Evolutionary conservation across 768 basidiomycete species (phyloP).

Genomic region (Crassisporium funariophilum): DNA sequence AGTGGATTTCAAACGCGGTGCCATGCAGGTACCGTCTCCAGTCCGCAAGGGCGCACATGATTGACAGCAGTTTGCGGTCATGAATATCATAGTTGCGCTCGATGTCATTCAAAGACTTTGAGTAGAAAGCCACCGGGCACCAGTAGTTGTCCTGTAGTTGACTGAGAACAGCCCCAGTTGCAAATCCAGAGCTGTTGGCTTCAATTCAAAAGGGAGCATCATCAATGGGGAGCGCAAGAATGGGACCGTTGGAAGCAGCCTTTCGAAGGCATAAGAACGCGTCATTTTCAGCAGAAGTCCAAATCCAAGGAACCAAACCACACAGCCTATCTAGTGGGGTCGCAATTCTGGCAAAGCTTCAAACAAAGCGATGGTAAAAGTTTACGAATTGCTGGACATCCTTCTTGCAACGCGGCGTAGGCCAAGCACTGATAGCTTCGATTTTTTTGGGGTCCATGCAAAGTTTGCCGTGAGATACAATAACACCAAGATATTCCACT

Average conservation of each 20-base stretch:
- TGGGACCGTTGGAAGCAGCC: slow-evolving; percentile 12
- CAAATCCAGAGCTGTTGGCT: slow-evolving; percentile 41
- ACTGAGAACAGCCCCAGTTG: slow-evolving; percentile 41
- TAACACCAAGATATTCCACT: slow-evolving; percentile 36
- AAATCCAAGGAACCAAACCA: neutral
- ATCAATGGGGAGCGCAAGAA: slow-evolving; percentile 21
- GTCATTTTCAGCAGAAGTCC: neutral
- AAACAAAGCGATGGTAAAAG: slow-evolving; percentile 25
- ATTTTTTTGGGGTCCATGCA: slow-evolving; percentile 21
- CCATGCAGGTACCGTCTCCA: slow-evolving; percentile 32
- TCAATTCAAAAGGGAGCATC: slow-evolving; percentile 14
- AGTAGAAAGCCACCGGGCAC: slow-evolving; percentile 39
- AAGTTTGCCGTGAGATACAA: slow-evolving; percentile 19
- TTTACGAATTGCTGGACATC: slow-evolving; percentile 35
- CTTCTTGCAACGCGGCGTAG: slow-evolving; percentile 23
- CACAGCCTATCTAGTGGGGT: slow-evolving; percentile 23
- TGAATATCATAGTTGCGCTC: slow-evolving; percentile 40
- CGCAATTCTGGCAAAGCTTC: slow-evolving; percentile 14
- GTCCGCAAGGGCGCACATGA: slow-evolving; percentile 35
- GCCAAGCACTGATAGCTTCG: slow-evolving; percentile 31
- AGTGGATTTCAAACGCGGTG: slow-evolving; percentile 11
- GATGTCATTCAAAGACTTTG: slow-evolving; percentile 20
- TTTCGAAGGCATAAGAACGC: slow-evolving; percentile 1
- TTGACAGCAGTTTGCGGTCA: slow-evolving; percentile 46
- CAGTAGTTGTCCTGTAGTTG: slow-evolving; percentile 22